phyloP scores from a whole-genome alignment of 305 asterid species.

The Plantago rigida region DNA sequence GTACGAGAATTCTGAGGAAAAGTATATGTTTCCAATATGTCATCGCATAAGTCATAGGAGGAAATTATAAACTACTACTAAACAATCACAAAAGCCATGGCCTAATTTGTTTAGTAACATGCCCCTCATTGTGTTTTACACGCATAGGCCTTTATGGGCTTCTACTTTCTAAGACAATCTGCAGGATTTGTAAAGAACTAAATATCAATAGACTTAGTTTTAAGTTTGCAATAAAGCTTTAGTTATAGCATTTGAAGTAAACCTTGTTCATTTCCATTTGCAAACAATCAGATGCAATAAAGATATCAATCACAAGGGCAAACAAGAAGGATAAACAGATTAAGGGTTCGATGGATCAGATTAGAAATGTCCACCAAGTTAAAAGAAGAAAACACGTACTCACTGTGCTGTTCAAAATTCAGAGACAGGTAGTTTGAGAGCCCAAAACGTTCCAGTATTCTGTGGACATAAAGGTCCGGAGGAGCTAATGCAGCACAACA shows the following conservation, averaged over 20 bases:
- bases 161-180: too few relatives aligned
- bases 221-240: not conserved
- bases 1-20: not conserved
- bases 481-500: conserved; percentile 98
- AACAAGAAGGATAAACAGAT: not conserved
- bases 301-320: not conserved
- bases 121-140: too few relatives aligned
- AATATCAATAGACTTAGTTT: too few relatives aligned
- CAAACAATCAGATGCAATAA: not conserved
- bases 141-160: too few relatives aligned
- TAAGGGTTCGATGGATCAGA: conserved; percentile 10
- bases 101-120: too few relatives aligned
- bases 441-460: conserved; percentile 91
- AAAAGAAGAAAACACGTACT: conserved; percentile 53
- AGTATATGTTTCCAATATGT: not conserved
- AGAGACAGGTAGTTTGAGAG: conserved; percentile 61
- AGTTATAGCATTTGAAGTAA: not conserved
- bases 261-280: not conserved
- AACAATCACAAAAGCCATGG: too few relatives aligned
- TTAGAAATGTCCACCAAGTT: conserved; percentile 25
- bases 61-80: too few relatives aligned
- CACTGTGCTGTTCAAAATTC: conserved; percentile 73
- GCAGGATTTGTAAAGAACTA: too few relatives aligned
- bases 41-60: not conserved
- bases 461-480: conserved; percentile 64